Evolutionary conservation across 2,329 filamentous ascomycete genomes (phyloP), one percentile per base, ranked within the genome.

Genomic region (Aspergillus alliaceus): DNA sequence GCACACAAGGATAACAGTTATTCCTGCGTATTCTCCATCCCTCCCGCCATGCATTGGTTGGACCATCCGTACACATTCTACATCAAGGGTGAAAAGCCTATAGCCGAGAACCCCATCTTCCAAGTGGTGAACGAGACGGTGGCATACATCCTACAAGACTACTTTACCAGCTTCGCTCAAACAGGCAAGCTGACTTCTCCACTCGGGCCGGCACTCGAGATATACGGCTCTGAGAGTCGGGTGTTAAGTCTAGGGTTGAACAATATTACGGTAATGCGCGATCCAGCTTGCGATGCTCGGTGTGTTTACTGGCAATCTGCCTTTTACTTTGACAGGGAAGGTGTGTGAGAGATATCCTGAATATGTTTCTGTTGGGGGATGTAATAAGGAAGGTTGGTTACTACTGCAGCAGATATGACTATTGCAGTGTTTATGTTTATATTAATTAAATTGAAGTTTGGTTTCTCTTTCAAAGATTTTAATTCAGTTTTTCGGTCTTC

Each of bases 271-370:
- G 67, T 75, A 56, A 66, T 72, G 35, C 71, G 59, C 57, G 82
- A 85, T 68, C 71, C 72, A 11, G 76, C 78, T 55, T 76, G 75
- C 9, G 82, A 80, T 62, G 64, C 64, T 40, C 73, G 82, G 61
- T 85, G 83, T 68, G 69, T 71, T 53, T 84, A 76, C 73, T 85
- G 82, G 82, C 80, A 84, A 71, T 76, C 79, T 66, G 78, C 70
- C 2, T 48, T 48, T 7, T 4, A 31, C 7, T 44, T n/a, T 12
- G 14, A n/a, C 11, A 11, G 2, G n/a, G 27, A 5, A 4, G 9
- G 22, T 6, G 9, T 18, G 9, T 22, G 29, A 32, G 27, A n/a
- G 7, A 7, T 22, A 22, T 22, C 29, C 11, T 3, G 44, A 6
- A 2, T 11, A 44, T 44, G 27, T 6, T 8, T n/a, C 4, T 7